Percentiles rank a stretch among this genome's conserved stretches.
Evolutionary conservation across 441 rosid genomes (phyloP).

Genomic region (Gossypium gossypioides): DNA sequence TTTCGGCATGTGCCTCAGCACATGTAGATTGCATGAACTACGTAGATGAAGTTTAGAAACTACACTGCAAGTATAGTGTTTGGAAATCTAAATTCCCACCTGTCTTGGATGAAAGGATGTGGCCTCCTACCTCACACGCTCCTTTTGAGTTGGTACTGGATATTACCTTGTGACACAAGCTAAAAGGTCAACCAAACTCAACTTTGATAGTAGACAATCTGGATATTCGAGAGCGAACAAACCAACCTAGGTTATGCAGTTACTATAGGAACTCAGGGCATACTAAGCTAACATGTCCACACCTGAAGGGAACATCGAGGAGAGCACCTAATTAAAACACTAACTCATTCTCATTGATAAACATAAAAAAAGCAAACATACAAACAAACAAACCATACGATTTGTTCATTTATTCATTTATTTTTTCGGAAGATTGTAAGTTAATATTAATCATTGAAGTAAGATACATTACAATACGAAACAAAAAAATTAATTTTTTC

Average conservation of each 20-base stretch:
- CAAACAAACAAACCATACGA: too few species aligned
- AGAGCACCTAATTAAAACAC: background rate
- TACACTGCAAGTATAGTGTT: background rate
- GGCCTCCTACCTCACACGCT: background rate
- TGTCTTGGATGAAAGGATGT: background rate
- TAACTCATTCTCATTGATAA: background rate
- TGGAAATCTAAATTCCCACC: background rate
- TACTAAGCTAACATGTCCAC: background rate
- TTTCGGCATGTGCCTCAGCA: background rate
- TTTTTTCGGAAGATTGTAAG: background rate
- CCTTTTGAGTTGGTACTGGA: background rate
- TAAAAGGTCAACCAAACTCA: too few species aligned
- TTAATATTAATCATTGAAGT: background rate
- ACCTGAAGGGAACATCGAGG: background rate
- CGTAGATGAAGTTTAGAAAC: background rate
- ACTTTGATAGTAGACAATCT: background rate
- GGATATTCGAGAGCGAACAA: too few species aligned
- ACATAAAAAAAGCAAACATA: too few species aligned
- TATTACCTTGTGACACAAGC: background rate
- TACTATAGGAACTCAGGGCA: background rate
- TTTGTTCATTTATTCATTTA: too few species aligned
- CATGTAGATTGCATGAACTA: background rate
- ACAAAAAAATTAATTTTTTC: background rate
- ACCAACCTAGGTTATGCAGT: background rate
- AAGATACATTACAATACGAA: too few species aligned